Conservation (phyloP, 2,329 filamentous ascomycete genomes). For the Fusarium camptoceras region DNA sequence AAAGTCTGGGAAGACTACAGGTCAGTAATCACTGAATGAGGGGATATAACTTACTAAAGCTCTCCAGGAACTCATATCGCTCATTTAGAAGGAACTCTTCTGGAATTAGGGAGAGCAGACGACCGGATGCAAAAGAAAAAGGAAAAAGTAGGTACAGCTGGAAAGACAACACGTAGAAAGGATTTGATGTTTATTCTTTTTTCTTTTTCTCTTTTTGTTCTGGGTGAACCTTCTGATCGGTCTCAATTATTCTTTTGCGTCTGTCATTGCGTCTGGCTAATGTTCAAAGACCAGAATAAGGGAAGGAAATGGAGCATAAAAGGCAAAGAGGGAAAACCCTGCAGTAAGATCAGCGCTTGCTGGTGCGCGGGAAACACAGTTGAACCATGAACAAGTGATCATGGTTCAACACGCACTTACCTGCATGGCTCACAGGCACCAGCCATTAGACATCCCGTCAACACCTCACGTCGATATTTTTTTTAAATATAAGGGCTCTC, state of each 20-base stretch:
- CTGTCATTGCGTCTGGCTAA: background rate
- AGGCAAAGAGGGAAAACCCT: accelerated
- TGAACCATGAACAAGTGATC: slow-evolving; percentile 3
- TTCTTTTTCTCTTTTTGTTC: background rate
- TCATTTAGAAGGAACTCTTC: background rate
- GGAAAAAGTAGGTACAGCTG: background rate
- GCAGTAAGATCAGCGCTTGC: background rate
- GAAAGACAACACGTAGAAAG: slow-evolving; percentile 1
- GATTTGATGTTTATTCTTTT: background rate
- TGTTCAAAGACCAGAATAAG: background rate
- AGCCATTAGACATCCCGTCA: slow-evolving; percentile 24
- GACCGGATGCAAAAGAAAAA: background rate
- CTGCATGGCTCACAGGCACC: slow-evolving; percentile 20
- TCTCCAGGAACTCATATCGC: slow-evolving; percentile 3
- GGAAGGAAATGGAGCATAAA: accelerated
- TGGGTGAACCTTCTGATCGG: background rate
- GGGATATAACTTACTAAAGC: background rate
- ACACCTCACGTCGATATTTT: background rate
- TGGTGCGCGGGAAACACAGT: background rate
- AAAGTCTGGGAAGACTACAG: slow-evolving; percentile 5
- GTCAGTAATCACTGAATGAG: background rate
- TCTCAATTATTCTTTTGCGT: background rate
- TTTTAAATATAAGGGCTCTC: background rate
- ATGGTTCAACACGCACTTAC: slow-evolving; percentile 4
- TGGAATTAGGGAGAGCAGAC: background rate